Evolutionary conservation across 768 basidiomycete genomes (phyloP).

Genomic region (Gymnopilus dilepis): DNA sequence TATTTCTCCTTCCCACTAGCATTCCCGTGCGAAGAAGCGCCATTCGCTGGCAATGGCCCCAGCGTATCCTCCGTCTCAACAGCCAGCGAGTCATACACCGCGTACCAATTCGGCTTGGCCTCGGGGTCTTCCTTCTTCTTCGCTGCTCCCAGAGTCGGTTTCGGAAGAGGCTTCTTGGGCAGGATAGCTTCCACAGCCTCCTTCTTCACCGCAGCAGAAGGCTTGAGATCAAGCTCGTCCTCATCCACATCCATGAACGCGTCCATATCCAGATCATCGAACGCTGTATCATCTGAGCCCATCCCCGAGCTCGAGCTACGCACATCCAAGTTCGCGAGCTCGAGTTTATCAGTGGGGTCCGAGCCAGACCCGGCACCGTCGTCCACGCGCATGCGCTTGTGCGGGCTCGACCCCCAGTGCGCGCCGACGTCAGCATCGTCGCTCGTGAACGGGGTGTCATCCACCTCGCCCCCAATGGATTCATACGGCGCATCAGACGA

Average conservation of each 20-base stretch:
- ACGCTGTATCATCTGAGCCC: conserved; percentile 48
- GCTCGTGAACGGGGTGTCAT: conserved; percentile 42
- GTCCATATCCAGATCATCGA: conserved; percentile 65
- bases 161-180: conserved; percentile 23
- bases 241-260: conserved; percentile 68
- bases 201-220: conserved; percentile 38
- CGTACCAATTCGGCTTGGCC: conserved; percentile 66
- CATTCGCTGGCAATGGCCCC: conserved; percentile 47
- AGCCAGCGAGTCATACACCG: conserved; percentile 73
- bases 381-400: conserved; percentile 63
- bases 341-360: no score
- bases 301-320: conserved; percentile 54
- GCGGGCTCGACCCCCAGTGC: conserved; percentile 60
- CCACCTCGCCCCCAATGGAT: conserved; percentile 18
- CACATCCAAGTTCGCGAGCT: conserved; percentile 64
- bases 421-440: conserved; percentile 53
- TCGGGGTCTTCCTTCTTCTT: conserved; percentile 52
- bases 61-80: conserved; percentile 66
- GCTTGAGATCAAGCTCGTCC: conserved; percentile 47
- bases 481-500: conserved; percentile 51
- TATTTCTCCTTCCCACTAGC: conserved; percentile 45
- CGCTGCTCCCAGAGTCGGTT: neutral
- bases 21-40: conserved; percentile 18
- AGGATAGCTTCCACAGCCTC: conserved; percentile 36
- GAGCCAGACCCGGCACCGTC: no score